phyloP scores from a whole-genome alignment of 257 asterid species.

The Nyctanthes arbortristis region DNA sequence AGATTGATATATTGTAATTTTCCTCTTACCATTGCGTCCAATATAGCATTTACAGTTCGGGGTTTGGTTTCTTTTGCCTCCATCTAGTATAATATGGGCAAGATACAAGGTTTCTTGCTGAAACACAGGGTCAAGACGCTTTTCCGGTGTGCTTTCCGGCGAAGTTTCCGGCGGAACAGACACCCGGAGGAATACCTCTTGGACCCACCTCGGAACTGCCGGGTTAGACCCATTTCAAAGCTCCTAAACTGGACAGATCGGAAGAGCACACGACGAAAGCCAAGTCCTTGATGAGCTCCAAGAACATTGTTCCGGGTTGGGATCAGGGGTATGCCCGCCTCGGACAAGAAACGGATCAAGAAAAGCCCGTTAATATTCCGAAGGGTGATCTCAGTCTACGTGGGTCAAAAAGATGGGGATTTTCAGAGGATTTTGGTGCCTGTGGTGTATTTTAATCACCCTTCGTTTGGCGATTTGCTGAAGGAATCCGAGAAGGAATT shows the following conservation, averaged over 20 bases:
- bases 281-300: conserved; percentile 31
- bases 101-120: conserved; percentile 52
- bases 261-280: conserved; percentile 30
- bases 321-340: conserved; percentile 1
- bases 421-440: conserved; percentile 35
- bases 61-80: neutral
- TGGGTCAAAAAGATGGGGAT: conserved; percentile 34
- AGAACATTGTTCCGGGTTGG: neutral
- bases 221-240: conserved; percentile 18
- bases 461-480: conserved; percentile 31
- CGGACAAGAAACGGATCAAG: conserved; percentile 4
- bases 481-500: conserved; percentile 32
- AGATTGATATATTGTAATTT: too few relatives aligned
- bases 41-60: too few relatives aligned
- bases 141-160: conserved; percentile 36
- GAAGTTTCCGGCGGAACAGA: conserved; percentile 26
- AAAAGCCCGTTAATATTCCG: conserved; percentile 18
- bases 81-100: conserved; percentile 38
- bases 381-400: conserved; percentile 36
- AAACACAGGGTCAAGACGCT: conserved; percentile 43
- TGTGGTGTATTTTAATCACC: conserved; percentile 36
- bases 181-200: conserved; percentile 18
- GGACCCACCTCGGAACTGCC: conserved; percentile 3
- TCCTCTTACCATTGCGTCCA: too few relatives aligned
- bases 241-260: conserved; percentile 34